A percentile compares a stretch with the other conserved stretches of the same genome.
phyloP scores from a whole-genome alignment of 192 early-diverging fungal species.

The Coemansia sp. region DNA sequence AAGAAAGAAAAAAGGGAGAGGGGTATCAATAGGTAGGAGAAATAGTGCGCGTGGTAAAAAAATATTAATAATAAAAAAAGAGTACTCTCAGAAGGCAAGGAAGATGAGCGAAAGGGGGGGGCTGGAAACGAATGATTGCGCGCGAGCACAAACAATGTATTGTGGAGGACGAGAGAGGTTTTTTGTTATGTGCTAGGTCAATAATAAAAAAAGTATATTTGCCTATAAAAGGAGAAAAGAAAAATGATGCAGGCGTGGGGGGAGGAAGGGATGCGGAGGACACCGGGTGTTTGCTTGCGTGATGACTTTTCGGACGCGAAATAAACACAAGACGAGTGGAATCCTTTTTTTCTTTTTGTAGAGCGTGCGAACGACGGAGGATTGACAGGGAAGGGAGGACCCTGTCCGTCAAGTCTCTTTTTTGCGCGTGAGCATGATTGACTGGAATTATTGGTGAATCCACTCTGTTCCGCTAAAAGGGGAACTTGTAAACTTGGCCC shows the following conservation, averaged over 20 bases:
- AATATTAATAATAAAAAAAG: background rate
- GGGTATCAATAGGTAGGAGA: background rate
- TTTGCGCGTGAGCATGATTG: background rate
- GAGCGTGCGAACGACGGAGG: background rate
- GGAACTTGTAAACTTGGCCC: background rate
- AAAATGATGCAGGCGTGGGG: background rate
- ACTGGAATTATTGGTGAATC: background rate
- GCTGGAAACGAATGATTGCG: background rate
- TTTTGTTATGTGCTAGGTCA: background rate
- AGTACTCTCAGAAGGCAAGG: background rate
- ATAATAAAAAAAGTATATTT: background rate
- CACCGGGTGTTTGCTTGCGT: background rate
- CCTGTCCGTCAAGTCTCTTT: background rate
- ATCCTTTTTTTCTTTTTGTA: background rate
- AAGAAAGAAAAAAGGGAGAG: background rate
- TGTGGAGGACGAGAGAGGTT: background rate
- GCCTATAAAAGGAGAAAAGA: background rate
- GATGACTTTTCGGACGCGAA: background rate
- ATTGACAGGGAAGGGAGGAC: slow-evolving; percentile 1
- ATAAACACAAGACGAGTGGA: no score
- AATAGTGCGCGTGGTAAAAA: background rate
- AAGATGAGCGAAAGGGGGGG: background rate
- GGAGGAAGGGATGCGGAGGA: background rate
- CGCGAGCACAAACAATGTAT: slow-evolving; percentile 9
- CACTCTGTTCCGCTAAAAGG: background rate